Evolutionary conservation across 495 filamentous ascomycete genomes (phyloP), one percentile per base, ranked within the genome.

Genomic region (Aspergillus olivimuriae): DNA sequence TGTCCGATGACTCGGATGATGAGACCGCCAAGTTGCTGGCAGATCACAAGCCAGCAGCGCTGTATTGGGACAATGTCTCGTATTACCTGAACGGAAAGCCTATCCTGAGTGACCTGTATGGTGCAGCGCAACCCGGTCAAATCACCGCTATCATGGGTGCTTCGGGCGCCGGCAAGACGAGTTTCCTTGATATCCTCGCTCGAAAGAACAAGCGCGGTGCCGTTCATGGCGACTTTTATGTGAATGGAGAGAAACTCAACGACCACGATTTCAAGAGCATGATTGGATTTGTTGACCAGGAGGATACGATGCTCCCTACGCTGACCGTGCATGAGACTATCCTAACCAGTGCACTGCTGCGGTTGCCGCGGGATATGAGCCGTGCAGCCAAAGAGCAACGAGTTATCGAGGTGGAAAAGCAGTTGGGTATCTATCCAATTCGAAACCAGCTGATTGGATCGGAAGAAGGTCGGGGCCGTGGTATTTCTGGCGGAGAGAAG

Each of bases 251-350:
- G 58, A 89, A 86, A 62, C 77, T 97, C 30, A 74, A 66, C 37
- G 89, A 98, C 62, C 61, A 79, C 34, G 89, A 96, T 22, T 98
- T 88, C 62, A 86, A 85, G 59, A 87, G 75, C 48, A 89, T 95
- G 53, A 82, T 94, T 37, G 92, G 92, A 34, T 98, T 98, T 53
- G 92, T 98, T 23, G 94, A 98, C 51, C 92, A 98, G 63, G 92
- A 97, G 52, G 92, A 97, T 55, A 94, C 91, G 5, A 95, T 98
- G 89, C 77, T 98, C 41, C 84, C 92, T 3, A 98, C 92, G 4
- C 69, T 98, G 53, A 98, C 94, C 2, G 94, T 98, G 14, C 94
- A 98, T 61, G 92, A 98, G 67, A 97, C 94, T 8, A 97, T 98
- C 48, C 70, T 95, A 50, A 95, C 87, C 24, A 95, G 89, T 57